Base-by-base conservation (phyloP, 805 yeast species). In the Saccharomycopsis fermentans region DNA sequence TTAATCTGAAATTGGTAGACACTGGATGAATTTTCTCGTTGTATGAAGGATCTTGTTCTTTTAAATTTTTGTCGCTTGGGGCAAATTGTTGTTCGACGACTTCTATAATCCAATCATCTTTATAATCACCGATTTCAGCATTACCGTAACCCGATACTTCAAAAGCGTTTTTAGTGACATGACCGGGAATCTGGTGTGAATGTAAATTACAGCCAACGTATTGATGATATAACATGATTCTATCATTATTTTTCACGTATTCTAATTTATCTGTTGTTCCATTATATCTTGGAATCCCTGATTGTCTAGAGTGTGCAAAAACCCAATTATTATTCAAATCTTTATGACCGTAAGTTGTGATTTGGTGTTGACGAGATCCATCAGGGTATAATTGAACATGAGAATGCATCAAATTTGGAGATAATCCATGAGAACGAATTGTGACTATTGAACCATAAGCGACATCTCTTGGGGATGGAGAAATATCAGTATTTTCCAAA, bases 81-180 rank as follows among this genome's bases (percentile, higher is more conserved):
- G 57, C 51, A 19, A 56, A 24, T 2, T 57, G 65, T 68, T 87
- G 92, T 53, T 81, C 81, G 58, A 82, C 87, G 63, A 94, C 78
- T 73, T 92, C 96, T 51, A 92, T 75, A 40, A 86, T 74, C 99
- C 99, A 94, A 71, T 94, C 85, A 69, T 91, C 97, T 67, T 87
- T 87, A 3, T 70, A 70, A 67, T 92, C 98, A 61, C 94, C 92
- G 61, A 82, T 69, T 0, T 79, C 75, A 54, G 79, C 77, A 63
- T 81, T 80, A 59, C 97, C 96, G 68, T 90, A 90, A 67, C 97
- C 87, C 11, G 96, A 81, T 16, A 89, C 96, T 74, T 94, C 99
- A 74, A 77, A 86, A 56, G 80, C 80, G 39, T 77, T 71, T 58
- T 78, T 80, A 59, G 86, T 74, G 14, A 88, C 76, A 24, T 94